Evolutionary conservation across 2,329 filamentous ascomycete species (phyloP), one percentile per base, ranked within the genome.

Genomic region (Fusarium coicis): DNA sequence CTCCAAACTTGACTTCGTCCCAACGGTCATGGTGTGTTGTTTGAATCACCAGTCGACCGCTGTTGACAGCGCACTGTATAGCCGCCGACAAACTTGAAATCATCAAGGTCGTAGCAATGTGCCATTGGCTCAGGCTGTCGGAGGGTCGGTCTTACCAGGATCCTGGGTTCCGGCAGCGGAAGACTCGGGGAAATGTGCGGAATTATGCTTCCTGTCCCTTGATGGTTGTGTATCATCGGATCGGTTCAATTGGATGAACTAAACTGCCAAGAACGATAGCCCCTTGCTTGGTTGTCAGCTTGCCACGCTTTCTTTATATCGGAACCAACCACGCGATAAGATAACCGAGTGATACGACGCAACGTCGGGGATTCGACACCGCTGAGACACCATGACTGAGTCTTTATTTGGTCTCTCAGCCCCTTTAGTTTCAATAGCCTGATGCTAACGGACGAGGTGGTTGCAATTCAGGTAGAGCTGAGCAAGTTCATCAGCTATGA

Each of bases 361-460:
- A 52, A 8, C 9, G 9, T 26, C 49, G 32, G 18, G 12, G 6
- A 2, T 26, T 11, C 0, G 30, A 36, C 30, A 52, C 47, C 47
- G 30, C 11, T 50, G n/a, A 6, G n/a, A 49, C n/a, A 21, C 12
- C 4, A 7, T 11, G 18, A 15, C 12, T 26, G 11, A 36, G 32
- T 52, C 11, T 19, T 18, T 4, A 32, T 32, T 32, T 32, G 30
- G 30, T 32, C 30, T 19, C 2, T 16, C 12, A n/a, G 44, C 14
- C 0, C 19, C 28, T 26, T 4, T 36, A 0, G 0, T 21, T 19
- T 15, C n/a, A 52, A 52, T 36, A 36, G 18, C 2, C 4, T 52
- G 18, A 21, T 26, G 32, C 32, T 52, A 16, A 11, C 1, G 2
- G 3, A 10, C 2, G 18, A 36, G 12, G 18, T 36, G 32, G 18